A percentile compares a stretch with the other conserved stretches of the same genome.
phyloP scores from a whole-genome alignment of 2,329 filamentous ascomycete species.

The Penicillium janthinellum region DNA sequence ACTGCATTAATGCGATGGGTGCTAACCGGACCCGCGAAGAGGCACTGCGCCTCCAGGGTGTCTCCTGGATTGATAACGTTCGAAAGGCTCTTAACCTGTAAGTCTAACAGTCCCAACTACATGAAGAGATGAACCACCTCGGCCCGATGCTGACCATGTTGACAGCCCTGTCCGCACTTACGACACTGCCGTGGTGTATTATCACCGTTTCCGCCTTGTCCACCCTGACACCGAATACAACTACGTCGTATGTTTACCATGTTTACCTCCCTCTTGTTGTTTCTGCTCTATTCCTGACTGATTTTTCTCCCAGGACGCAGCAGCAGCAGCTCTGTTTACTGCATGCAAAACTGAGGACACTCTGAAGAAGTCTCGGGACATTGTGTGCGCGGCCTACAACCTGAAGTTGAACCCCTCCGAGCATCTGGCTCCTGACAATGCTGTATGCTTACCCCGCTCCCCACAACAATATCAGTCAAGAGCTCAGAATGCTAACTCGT shows the following conservation, averaged over 20 bases:
- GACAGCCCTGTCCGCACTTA: slow-evolving; percentile 83
- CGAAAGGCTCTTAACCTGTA: slow-evolving; percentile 77
- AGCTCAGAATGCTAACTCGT: not conserved
- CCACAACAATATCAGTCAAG: not conserved
- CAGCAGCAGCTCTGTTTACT: slow-evolving; percentile 83
- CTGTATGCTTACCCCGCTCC: slow-evolving; percentile 54
- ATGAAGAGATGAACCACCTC: not conserved
- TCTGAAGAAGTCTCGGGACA: slow-evolving; percentile 92
- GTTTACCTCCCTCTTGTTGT: slow-evolving; percentile 6
- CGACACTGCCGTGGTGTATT: slow-evolving; percentile 88
- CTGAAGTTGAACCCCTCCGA: slow-evolving; percentile 70
- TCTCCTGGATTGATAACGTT: slow-evolving; percentile 85
- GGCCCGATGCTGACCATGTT: slow-evolving; percentile 2
- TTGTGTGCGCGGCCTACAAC: slow-evolving; percentile 87
- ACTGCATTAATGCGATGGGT: slow-evolving; percentile 68
- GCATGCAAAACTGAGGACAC: slow-evolving; percentile 98
- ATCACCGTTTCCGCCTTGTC: slow-evolving; percentile 86
- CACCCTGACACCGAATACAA: slow-evolving; percentile 86
- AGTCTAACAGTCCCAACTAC: slow-evolving; percentile 34
- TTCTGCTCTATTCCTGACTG: not conserved
- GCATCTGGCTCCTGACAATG: slow-evolving; percentile 76
- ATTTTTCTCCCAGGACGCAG: slow-evolving; percentile 66
- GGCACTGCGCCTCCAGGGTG: slow-evolving; percentile 76
- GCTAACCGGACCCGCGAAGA: slow-evolving; percentile 79
- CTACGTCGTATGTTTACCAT: slow-evolving; percentile 53